Percentiles rank a stretch among this genome's conserved stretches.
Conservation (phyloP, 192 early-diverging fungal species). For the Gamsiella multidivaricata region DNA sequence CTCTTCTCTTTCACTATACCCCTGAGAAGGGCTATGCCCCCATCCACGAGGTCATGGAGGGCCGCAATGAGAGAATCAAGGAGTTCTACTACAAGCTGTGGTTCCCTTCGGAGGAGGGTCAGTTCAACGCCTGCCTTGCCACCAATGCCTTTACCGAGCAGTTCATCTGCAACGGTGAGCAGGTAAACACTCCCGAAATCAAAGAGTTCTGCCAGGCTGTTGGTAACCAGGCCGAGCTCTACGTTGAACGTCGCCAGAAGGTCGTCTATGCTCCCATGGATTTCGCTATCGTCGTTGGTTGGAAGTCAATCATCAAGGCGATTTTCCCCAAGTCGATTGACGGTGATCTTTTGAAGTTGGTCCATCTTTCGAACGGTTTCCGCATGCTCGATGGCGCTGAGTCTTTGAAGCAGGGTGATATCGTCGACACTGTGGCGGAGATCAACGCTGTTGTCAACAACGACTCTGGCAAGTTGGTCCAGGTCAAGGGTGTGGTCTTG, state of each 20-base stretch:
- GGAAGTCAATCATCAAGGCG: conserved; percentile 91
- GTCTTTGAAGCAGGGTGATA: conserved; percentile 82
- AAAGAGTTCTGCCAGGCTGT: conserved; percentile 81
- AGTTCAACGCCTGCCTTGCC: conserved; percentile 58
- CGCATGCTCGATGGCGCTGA: conserved; percentile 79
- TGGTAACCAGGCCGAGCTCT: conserved; percentile 77
- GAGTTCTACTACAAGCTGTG: conserved; percentile 88
- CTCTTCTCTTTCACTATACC: conserved; percentile 85
- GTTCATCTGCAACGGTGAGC: conserved; percentile 71
- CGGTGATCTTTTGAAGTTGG: conserved; percentile 90
- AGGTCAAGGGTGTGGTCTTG: conserved; percentile 84
- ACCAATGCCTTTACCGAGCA: conserved; percentile 70
- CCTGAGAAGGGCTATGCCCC: conserved; percentile 81
- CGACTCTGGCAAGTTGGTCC: conserved; percentile 92
- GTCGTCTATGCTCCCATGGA: conserved; percentile 87
- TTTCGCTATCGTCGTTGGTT: conserved; percentile 93
- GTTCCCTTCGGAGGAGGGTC: conserved; percentile 67
- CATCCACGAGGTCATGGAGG: conserved; percentile 90
- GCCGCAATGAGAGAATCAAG: conserved; percentile 85
- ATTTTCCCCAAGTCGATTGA: conserved; percentile 94
- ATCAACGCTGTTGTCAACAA: conserved; percentile 89
- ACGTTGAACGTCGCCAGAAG: conserved; percentile 78
- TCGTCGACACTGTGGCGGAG: conserved; percentile 83
- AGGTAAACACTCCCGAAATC: conserved; percentile 71
- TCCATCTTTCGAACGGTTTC: conserved; percentile 96